phyloP scores from a whole-genome alignment of 768 basidiomycete species.

The Suillus fuscotomentosus region DNA sequence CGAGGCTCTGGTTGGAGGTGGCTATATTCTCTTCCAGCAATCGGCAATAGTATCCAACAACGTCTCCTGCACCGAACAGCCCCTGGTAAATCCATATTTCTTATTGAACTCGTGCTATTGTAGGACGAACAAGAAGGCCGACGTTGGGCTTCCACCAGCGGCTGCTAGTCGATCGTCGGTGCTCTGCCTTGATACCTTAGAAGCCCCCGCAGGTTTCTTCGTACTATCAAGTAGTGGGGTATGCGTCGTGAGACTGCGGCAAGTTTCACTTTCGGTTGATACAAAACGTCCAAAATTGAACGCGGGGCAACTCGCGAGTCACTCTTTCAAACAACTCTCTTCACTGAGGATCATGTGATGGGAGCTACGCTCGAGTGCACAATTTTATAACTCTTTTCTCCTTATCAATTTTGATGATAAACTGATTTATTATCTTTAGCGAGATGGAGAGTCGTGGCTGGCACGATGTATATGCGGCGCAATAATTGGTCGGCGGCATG shows the following conservation, averaged over 20 bases:
- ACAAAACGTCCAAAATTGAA: conserved; percentile 87
- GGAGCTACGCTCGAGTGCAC: conserved; percentile 91
- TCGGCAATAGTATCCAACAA: background rate
- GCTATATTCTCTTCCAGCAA: conserved; percentile 69
- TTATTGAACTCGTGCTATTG: conserved; percentile 6
- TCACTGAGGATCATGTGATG: conserved; percentile 63
- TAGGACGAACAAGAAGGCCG: conserved; percentile 92
- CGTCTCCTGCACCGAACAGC: conserved; percentile 26
- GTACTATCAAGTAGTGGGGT: conserved; percentile 17
- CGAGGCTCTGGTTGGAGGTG: conserved; percentile 85
- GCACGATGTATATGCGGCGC: conserved; percentile 85
- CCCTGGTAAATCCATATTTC: conserved; percentile 52
- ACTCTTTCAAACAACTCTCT: conserved; percentile 88
- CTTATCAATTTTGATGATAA: conserved; percentile 17
- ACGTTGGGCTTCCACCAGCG: conserved; percentile 74
- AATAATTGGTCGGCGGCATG: conserved; percentile 68
- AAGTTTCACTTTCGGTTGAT: conserved; percentile 72
- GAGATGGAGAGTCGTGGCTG: conserved; percentile 59
- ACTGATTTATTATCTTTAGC: conserved; percentile 34
- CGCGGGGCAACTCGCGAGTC: conserved; percentile 22
- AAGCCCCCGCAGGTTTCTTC: conserved; percentile 63
- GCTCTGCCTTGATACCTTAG: conserved; percentile 22
- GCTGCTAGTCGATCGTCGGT: conserved; percentile 34
- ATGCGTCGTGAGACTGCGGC: conserved; percentile 30
- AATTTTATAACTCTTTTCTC: conserved; percentile 33